These are phyloP conservation scores for Hippophae gyantsensis DNA, from an alignment of 306 rosid species.

Conservation along the genomic window DNA sequence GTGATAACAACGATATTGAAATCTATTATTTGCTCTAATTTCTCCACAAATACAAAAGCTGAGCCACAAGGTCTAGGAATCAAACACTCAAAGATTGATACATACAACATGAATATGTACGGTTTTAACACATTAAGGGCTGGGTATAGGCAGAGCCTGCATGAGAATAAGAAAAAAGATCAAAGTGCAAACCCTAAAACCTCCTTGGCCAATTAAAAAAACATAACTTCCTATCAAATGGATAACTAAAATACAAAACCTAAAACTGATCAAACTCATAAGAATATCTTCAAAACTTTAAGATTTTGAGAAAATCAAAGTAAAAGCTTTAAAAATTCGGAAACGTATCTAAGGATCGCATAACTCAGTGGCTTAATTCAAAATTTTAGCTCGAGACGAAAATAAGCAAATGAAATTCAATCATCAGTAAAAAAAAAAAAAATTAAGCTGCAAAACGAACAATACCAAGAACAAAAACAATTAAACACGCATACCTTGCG, in stretches of 20 bases:
- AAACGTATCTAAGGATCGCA: conserved; percentile 12
- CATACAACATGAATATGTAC: conserved; percentile 50
- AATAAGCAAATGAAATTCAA: not conserved
- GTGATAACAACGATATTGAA: conserved; percentile 26
- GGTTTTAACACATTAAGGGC: conserved; percentile 36
- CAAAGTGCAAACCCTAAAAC: conserved; percentile 14
- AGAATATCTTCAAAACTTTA: conserved; percentile 2
- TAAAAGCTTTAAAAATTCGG: conserved; percentile 1
- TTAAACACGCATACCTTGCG: too few species aligned
- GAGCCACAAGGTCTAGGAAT: conserved; percentile 42
- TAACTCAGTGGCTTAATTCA: conserved; percentile 6
- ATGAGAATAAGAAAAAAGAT: conserved; percentile 22
- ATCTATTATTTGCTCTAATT: conserved; percentile 27
- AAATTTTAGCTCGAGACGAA: not conserved
- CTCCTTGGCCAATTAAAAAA: not conserved
- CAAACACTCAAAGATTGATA: conserved; percentile 45
- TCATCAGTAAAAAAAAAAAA: not conserved
- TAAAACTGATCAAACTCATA: not conserved
- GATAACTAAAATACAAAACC: not conserved
- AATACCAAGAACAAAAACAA: not conserved
- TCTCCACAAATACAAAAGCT: conserved; percentile 34
- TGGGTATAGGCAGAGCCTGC: conserved; percentile 44
- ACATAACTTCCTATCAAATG: not conserved
- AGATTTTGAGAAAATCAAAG: not conserved
- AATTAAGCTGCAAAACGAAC: not conserved